These are phyloP conservation scores for Tulasnella sp. DNA, from an alignment of 768 basidiomycete species.

Conservation along the genomic window DNA sequence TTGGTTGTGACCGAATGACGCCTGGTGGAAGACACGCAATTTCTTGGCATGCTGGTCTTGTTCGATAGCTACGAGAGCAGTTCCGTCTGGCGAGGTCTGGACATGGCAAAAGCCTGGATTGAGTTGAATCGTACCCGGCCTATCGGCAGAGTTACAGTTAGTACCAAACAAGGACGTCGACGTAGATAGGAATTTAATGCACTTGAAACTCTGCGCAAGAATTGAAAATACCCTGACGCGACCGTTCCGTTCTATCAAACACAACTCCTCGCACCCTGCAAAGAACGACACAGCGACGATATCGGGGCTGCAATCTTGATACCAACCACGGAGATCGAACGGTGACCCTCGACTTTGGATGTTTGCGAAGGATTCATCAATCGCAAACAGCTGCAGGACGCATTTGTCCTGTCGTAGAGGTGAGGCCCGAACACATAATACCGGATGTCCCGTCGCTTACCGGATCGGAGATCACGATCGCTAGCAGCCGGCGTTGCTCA, in stretches of 20 bases:
- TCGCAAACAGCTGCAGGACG: background rate
- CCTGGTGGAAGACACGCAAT: conserved; percentile 41
- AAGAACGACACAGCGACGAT: conserved; percentile 36
- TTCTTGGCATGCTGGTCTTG: background rate
- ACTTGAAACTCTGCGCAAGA: conserved; percentile 44
- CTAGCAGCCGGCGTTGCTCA: conserved; percentile 1
- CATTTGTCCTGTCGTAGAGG: background rate
- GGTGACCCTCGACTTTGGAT: background rate
- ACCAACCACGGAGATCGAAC: background rate
- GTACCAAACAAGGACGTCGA: background rate
- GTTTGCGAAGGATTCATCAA: background rate
- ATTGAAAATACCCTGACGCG: conserved; percentile 41
- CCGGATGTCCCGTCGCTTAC: background rate
- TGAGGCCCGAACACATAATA: background rate
- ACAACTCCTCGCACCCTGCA: conserved; percentile 39
- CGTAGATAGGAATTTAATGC: conserved; percentile 5
- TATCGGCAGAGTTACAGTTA: background rate
- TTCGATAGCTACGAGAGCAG: conserved; percentile 35
- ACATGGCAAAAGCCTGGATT: background rate
- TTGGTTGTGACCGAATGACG: conserved; percentile 36
- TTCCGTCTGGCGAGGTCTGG: conserved; percentile 38
- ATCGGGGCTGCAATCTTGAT: background rate
- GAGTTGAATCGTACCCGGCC: background rate
- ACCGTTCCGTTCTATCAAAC: conserved; percentile 35
- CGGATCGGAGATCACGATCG: background rate